A percentile compares a stretch with the other conserved stretches of the same genome.
phyloP scores from a whole-genome alignment of 2,329 filamentous ascomycete species.

The Fonsecaea pugnacius region DNA sequence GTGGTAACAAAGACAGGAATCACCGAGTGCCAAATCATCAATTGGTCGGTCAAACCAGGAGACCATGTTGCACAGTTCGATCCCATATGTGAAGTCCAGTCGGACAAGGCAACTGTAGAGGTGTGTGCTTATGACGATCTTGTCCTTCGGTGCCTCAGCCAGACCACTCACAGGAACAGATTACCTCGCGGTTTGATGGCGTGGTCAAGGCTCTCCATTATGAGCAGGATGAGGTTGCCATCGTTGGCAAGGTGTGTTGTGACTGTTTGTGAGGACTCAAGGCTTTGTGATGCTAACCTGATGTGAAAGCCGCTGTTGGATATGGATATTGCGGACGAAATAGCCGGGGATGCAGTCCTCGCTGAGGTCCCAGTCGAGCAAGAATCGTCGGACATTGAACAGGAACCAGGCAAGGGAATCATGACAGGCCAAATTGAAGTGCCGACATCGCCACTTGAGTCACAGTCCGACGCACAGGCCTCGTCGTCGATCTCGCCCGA shows the following conservation, averaged over 20 bases:
- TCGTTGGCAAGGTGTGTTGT: conserved; percentile 65
- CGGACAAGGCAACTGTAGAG: conserved; percentile 87
- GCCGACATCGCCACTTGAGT: neutral
- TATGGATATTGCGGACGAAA: conserved; percentile 60
- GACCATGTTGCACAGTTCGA: conserved; percentile 97
- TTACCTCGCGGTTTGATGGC: conserved; percentile 92
- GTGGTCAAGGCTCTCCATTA: conserved; percentile 96
- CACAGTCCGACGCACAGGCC: neutral
- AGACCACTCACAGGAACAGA: conserved; percentile 56
- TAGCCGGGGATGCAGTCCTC: conserved; percentile 27
- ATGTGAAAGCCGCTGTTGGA: conserved; percentile 26
- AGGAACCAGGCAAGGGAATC: neutral
- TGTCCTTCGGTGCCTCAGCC: neutral
- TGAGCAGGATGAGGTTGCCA: conserved; percentile 92
- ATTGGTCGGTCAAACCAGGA: conserved; percentile 98
- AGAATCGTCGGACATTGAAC: neutral
- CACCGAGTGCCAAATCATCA: conserved; percentile 96
- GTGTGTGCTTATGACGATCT: conserved; percentile 7
- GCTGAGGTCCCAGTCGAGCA: neutral
- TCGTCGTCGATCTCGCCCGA: neutral
- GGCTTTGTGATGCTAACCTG: neutral
- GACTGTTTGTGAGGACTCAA: neutral
- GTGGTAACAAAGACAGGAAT: conserved; percentile 45
- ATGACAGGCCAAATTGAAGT: neutral
- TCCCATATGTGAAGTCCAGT: conserved; percentile 95